These are phyloP conservation scores for Aspergillus fumigatiaffinis DNA, from an alignment of 2,329 filamentous ascomycete species.

Conservation along the genomic window DNA sequence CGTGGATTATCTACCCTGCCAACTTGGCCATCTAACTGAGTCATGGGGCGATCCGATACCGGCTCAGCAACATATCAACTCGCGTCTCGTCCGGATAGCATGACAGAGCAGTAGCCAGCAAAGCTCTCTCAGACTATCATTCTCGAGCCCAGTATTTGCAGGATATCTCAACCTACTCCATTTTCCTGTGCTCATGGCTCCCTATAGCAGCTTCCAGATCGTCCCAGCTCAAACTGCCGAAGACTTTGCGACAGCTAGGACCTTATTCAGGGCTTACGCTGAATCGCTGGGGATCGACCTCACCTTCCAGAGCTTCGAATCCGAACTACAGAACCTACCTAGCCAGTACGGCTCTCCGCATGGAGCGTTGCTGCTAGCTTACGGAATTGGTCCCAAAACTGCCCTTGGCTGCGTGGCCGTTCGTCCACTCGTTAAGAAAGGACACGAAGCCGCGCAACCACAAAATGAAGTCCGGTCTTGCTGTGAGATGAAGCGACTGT, in stretches of 20 bases:
- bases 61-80: background rate
- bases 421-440: slow-evolving; percentile 22
- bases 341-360: slow-evolving; percentile 49
- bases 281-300: slow-evolving; percentile 51
- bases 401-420: slow-evolving; percentile 51
- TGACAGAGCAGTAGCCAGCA: background rate
- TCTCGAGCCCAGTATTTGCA: background rate
- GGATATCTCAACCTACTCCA: background rate
- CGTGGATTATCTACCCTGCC: no score
- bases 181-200: background rate
- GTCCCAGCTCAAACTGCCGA: slow-evolving; percentile 35
- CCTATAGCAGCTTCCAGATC: slow-evolving; percentile 22
- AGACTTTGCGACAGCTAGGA: slow-evolving; percentile 41
- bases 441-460: background rate
- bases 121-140: background rate
- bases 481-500: slow-evolving; percentile 59
- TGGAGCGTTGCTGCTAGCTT: slow-evolving; percentile 48
- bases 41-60: background rate
- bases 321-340: slow-evolving; percentile 51
- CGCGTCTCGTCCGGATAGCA: background rate
- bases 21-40: background rate
- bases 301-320: slow-evolving; percentile 53
- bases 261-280: slow-evolving; percentile 44
- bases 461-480: slow-evolving; percentile 18
- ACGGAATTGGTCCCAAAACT: slow-evolving; percentile 11